Evolutionary conservation across 2,329 filamentous ascomycete species (phyloP), one percentile per base, ranked within the genome.

Genomic region (Fusarium nisikadoi): DNA sequence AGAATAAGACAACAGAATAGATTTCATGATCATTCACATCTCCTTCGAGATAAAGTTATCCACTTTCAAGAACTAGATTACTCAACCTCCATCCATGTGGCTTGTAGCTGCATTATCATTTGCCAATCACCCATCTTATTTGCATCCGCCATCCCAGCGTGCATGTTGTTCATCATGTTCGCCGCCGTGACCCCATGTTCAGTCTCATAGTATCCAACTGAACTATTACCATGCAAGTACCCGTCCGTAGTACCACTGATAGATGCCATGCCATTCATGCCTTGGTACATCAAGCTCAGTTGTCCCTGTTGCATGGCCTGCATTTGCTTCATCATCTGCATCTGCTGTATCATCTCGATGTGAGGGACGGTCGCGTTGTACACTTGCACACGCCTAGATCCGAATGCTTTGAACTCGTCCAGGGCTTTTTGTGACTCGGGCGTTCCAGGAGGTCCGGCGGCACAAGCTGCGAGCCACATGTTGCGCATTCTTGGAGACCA

Each of bases 401-500:
- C 76, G 38, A 81, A 80, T 0, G 69, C 76, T 3, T 70, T 70
- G 36, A 81, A 81, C n/a, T 76, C 68, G 1, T 68, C 68, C 3
- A 81, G n/a, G 0, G 73, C 76, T 2, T 60, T 68, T 12, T 78
- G 55, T 2, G 76, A 79, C 39, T 77, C 78, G 2, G 65, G 41
- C 0, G 78, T 77, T 8, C 73, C 79, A 1, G 76, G 73, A 1
- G 59, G 52, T 3, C 79, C 79, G 2, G 76, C 77, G 1, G 63
- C 70, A 55, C 80, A 82, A 1, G 58, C 75, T 14, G 74, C 68
- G 5, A 75, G 68, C 76, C 79, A 83, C 70, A 81, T 76, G 2
- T 53, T 71, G n/a, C 82, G 81, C 81, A 83, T 83, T 9, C 82
- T 79, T 2, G 79, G 78, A 6, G 81, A 81, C 78, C 81, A 83